Percentiles rank a stretch among this genome's conserved stretches.
phyloP scores from a whole-genome alignment of 305 asterid species.

The Coffea humblotiana region DNA sequence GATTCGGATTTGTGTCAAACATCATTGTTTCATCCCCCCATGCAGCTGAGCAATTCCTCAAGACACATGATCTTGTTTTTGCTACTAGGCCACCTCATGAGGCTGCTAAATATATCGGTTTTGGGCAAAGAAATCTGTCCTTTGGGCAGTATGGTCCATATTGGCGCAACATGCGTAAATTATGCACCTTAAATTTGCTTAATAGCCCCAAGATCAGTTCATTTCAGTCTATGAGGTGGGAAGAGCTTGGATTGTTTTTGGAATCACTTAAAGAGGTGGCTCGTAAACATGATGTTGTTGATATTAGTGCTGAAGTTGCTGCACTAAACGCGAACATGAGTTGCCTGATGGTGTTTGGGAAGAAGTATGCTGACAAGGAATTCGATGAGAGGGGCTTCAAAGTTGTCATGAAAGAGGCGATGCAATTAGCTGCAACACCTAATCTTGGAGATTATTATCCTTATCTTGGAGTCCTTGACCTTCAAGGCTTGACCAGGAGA shows the following conservation, averaged over 20 bases:
- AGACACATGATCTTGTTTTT: conserved; percentile 53
- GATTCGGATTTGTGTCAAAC: conserved; percentile 37
- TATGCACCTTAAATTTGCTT: conserved; percentile 48
- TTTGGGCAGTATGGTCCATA: conserved; percentile 49
- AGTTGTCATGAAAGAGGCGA: conserved; percentile 41
- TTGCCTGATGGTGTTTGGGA: conserved; percentile 60
- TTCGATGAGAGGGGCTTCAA: conserved; percentile 56
- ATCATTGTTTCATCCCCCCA: conserved; percentile 46
- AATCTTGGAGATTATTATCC: conserved; percentile 64
- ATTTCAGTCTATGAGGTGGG: conserved; percentile 45
- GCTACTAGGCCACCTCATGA: conserved; percentile 58
- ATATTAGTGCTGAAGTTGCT: conserved; percentile 47
- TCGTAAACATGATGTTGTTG: conserved; percentile 21
- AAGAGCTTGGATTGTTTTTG: conserved; percentile 36
- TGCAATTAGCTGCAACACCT: conserved; percentile 39
- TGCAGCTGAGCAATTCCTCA: conserved; percentile 50
- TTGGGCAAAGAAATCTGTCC: conserved; percentile 42
- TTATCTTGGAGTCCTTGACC: conserved; percentile 45
- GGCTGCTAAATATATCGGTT: conserved; percentile 41
- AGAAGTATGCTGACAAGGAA: conserved; percentile 52
- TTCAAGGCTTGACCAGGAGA: conserved; percentile 50
- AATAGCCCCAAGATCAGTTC: conserved; percentile 43
- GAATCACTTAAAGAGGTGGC: conserved; percentile 35
- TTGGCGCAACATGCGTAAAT: conserved; percentile 65
- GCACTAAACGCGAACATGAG: conserved; percentile 46